Conservation (phyloP, 2,329 filamentous ascomycete species). For the Scedosporium apiospermum region DNA sequence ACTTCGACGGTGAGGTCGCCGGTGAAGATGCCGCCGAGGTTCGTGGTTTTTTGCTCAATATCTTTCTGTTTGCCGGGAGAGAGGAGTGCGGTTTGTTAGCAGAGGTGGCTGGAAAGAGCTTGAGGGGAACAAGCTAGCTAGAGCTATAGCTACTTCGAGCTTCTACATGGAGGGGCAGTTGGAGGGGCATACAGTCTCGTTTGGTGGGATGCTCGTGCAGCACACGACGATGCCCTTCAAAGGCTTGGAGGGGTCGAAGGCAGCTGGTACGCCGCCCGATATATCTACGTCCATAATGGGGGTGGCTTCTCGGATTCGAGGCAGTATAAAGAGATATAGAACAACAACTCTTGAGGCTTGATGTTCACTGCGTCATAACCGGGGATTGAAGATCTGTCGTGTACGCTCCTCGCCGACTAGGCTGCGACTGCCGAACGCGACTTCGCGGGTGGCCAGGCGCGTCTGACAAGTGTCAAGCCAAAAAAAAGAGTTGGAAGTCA, state of each 20-base stretch:
- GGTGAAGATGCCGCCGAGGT: slow-evolving; percentile 82
- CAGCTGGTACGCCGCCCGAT: slow-evolving; percentile 8
- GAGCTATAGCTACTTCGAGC: not conserved
- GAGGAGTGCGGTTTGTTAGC: slow-evolving; percentile 3
- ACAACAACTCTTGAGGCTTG: no score
- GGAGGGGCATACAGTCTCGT: slow-evolving; percentile 56
- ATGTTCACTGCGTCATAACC: no score
- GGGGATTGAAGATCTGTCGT: not conserved
- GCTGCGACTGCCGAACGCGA: not conserved
- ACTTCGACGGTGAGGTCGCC: slow-evolving; percentile 93
- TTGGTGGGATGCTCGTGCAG: slow-evolving; percentile 75
- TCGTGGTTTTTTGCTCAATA: slow-evolving; percentile 53
- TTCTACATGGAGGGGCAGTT: not conserved
- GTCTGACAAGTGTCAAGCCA: not conserved
- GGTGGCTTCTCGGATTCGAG: not conserved
- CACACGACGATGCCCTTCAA: slow-evolving; percentile 69
- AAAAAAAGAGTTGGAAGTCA: not conserved
- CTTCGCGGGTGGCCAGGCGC: not conserved
- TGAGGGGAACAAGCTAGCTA: not conserved
- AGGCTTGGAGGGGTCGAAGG: slow-evolving; percentile 50
- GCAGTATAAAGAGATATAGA: not conserved
- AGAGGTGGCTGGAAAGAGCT: not conserved
- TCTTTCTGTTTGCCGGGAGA: slow-evolving; percentile 29
- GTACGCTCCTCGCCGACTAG: not conserved
- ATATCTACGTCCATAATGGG: slow-evolving; percentile 1